Percentiles rank a stretch among this genome's conserved stretches.
phyloP scores from a whole-genome alignment of 2,329 filamentous ascomycete genomes.

The Hymenoscyphus albidus region DNA sequence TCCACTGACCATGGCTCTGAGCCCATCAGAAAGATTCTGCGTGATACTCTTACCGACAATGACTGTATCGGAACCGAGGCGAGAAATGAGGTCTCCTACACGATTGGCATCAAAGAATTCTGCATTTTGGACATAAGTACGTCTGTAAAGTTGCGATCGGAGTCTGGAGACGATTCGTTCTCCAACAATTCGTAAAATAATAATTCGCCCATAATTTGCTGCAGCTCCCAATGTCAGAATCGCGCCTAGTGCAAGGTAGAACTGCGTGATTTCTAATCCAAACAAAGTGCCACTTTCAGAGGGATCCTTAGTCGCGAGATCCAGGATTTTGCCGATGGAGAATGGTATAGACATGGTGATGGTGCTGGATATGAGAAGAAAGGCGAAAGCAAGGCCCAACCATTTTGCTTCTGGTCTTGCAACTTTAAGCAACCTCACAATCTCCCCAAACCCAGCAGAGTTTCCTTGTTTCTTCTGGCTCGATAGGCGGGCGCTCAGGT shows the following conservation, averaged over 20 bases:
- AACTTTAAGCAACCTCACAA: conserved; percentile 85
- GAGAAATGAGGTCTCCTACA: conserved; percentile 92
- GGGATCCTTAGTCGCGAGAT: conserved; percentile 75
- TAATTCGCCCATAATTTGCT: conserved; percentile 91
- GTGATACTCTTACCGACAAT: conserved; percentile 99
- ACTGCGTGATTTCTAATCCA: conserved; percentile 78
- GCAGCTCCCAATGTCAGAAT: conserved; percentile 79
- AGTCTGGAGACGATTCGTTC: conserved; percentile 90
- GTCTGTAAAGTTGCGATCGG: conserved; percentile 82
- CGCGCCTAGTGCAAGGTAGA: conserved; percentile 75
- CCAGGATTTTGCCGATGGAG: conserved; percentile 92
- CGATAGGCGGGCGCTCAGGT: conserved; percentile 80
- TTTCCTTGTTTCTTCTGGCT: conserved; percentile 61
- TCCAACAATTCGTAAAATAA: conserved; percentile 88
- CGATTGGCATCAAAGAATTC: conserved; percentile 99
- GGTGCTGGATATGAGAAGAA: conserved; percentile 82
- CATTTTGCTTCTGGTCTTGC: conserved; percentile 79
- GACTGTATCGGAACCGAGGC: conserved; percentile 91
- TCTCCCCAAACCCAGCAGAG: conserved; percentile 65
- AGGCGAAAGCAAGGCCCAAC: conserved; percentile 73
- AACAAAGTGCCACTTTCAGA: conserved; percentile 69
- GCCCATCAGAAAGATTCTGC: conserved; percentile 94
- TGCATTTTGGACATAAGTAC: conserved; percentile 94
- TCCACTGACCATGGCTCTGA: conserved; percentile 85
- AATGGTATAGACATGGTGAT: conserved; percentile 97